Evolutionary conservation across 495 filamentous ascomycete genomes (phyloP).

Genomic region (Penicillium subrubescens): DNA sequence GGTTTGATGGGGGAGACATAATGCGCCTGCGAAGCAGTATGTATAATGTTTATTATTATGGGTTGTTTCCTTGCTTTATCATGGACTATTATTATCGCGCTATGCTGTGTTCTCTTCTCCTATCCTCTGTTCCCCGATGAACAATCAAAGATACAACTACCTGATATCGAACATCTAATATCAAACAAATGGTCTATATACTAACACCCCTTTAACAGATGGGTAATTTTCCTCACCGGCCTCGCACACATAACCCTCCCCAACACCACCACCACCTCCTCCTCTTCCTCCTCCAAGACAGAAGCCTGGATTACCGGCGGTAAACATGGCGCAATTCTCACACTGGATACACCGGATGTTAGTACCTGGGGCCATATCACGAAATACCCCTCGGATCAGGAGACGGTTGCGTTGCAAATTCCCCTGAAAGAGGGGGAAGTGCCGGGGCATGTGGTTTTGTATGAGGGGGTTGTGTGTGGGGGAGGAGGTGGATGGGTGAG

Average conservation of each 20-base stretch:
- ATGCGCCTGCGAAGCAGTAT: constrained; percentile 54
- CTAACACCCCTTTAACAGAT: too few species aligned
- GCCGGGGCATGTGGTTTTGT: constrained; percentile 46
- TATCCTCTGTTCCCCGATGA: not conserved
- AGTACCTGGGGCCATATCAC: constrained; percentile 52
- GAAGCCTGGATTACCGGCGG: constrained; percentile 49
- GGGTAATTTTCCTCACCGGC: constrained; percentile 53
- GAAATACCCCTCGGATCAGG: constrained; percentile 45
- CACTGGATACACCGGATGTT: constrained; percentile 49
- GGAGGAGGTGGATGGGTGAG: constrained; percentile 18
- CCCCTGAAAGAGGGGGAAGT: constrained; percentile 40
- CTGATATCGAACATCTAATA: not conserved
- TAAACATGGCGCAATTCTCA: constrained; percentile 49
- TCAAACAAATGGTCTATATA: too few species aligned
- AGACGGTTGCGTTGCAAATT: constrained; percentile 44
- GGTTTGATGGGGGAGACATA: constrained; percentile 53
- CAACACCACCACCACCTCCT: constrained; percentile 33
- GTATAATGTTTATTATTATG: constrained; percentile 12
- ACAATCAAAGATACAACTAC: not conserved
- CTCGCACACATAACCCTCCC: constrained; percentile 54
- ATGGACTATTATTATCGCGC: not conserved
- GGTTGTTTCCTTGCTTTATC: not conserved
- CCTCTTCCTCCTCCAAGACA: not conserved
- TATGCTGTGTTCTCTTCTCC: not conserved
- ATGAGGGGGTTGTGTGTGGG: constrained; percentile 40